phyloP scores from a whole-genome alignment of 2,329 filamentous ascomycete species.

The Neofusicoccum sp. region DNA sequence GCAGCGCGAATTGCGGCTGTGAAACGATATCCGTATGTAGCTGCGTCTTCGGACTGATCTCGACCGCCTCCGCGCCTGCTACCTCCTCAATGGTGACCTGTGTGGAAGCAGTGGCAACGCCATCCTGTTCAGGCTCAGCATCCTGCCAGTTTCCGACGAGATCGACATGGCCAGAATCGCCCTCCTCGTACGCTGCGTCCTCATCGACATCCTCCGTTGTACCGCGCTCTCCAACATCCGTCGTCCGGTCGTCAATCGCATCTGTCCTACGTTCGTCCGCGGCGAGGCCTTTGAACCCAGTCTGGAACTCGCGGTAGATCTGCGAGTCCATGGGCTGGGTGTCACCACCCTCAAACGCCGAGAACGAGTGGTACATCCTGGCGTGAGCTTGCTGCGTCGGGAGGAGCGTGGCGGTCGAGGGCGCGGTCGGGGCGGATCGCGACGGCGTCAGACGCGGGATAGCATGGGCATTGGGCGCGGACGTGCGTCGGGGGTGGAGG shows the following conservation, averaged over 20 bases:
- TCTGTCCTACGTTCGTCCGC: background rate
- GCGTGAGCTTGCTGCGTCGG: background rate
- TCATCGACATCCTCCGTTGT: background rate
- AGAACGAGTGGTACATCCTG: constrained; percentile 38
- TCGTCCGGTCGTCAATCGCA: background rate
- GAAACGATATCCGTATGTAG: constrained; percentile 24
- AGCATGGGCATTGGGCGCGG: constrained; percentile 6
- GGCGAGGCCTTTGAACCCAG: background rate
- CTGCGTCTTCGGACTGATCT: constrained; percentile 10
- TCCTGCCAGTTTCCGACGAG: constrained; percentile 26
- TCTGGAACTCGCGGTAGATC: constrained; percentile 39
- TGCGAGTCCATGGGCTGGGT: constrained; percentile 49
- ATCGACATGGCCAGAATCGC: constrained; percentile 33
- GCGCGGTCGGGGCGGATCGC: constrained; percentile 1
- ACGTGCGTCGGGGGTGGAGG: background rate
- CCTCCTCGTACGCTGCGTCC: constrained; percentile 20
- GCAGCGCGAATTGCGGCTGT: constrained; percentile 33
- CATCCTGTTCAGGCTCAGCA: background rate
- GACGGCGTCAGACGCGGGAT: constrained; percentile 10
- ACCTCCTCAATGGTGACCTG: background rate
- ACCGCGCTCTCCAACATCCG: background rate
- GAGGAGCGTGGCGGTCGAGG: background rate
- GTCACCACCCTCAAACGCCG: constrained; percentile 42
- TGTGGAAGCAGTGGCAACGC: background rate
- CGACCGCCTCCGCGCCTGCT: background rate